phyloP scores from a whole-genome alignment of 768 basidiomycete species.

The Pluteus cervinus region DNA sequence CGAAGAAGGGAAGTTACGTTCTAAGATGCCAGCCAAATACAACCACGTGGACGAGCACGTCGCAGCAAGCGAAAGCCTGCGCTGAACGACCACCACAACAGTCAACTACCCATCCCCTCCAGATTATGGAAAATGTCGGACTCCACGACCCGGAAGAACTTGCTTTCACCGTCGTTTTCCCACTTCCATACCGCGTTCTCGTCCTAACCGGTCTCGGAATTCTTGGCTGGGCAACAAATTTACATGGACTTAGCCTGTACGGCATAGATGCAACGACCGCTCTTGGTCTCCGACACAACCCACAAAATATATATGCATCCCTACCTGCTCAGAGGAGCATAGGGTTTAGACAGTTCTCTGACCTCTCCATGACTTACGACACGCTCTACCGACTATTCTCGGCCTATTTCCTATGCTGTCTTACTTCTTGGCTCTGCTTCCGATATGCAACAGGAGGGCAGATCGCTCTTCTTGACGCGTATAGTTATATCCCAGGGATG shows the following conservation, averaged over 20 bases:
- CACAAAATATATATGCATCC: slow-evolving; percentile 14
- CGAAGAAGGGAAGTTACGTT: no score
- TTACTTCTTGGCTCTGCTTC: slow-evolving; percentile 66
- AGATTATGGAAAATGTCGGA: no score
- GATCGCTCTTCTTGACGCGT: slow-evolving; percentile 57
- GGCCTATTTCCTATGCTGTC: slow-evolving; percentile 54
- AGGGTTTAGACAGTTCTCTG: slow-evolving; percentile 29
- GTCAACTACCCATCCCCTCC: slow-evolving; percentile 6
- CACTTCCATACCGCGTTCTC: slow-evolving; percentile 90
- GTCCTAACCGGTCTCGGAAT: slow-evolving; percentile 74
- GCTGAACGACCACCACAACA: slow-evolving; percentile 6
- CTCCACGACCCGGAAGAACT: slow-evolving; percentile 35
- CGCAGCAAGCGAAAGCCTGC: no score
- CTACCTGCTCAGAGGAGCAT: slow-evolving; percentile 20
- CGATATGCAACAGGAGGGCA: slow-evolving; percentile 54
- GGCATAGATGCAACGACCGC: slow-evolving; percentile 70
- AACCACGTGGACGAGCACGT: no score
- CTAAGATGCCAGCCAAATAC: no score
- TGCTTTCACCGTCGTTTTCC: slow-evolving; percentile 59
- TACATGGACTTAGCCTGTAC: slow-evolving; percentile 73
- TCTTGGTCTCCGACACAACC: slow-evolving; percentile 55
- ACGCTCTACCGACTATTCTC: slow-evolving; percentile 65
- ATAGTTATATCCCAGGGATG: slow-evolving; percentile 70
- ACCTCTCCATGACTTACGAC: slow-evolving; percentile 41
- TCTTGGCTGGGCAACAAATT: slow-evolving; percentile 88